Evolutionary conservation across 1,139 yeast species (phyloP), one percentile per base, ranked within the genome.

Genomic region (Scheffersomyces cryptocercus): DNA sequence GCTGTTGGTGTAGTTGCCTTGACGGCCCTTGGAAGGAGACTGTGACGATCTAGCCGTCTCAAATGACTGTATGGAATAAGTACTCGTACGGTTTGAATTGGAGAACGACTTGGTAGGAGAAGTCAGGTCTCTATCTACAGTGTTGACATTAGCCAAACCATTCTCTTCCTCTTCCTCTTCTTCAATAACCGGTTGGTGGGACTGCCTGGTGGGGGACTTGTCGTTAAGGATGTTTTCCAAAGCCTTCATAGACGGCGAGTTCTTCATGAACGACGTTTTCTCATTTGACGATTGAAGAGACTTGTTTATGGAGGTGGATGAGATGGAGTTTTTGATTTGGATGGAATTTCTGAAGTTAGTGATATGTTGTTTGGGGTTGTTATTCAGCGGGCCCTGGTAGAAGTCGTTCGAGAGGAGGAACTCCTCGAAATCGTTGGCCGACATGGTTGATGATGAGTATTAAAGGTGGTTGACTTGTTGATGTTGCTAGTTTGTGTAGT

Each of bases 201-300:
- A 11, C 16, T 14, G 11, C 12, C n/a, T 32, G n/a, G 30, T 12
- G 24, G 35, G 8, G 28, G 12, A 29, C 39, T 65, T 64, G 46
- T 66, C 68, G 44, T 68, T 72, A 39, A 79, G 62, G 15, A 77
- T 75, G 40, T 61, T 65, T 52, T 77, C 82, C 50, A 80, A 62
- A 1, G 82, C 82, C 51, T 74, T 76, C 54, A 80, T 70, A 34
- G 82, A 76, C 6, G 85, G 85, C 37, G 82, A 77, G 29, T 67
- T 67, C 38, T 70, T 69, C 75, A 80, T 77, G 35, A 79, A 73
- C 38, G 76, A 66, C 2, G 84, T 75, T 56, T 55, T 48, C 37
- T 20, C 43, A 14, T 14, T 40, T 30, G 26, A 37, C 20, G 35
- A 31, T 31, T 29, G 36, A 28, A 59, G 43, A 32, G 57, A 49